Base-by-base conservation (phyloP, 495 filamentous ascomycete species). In the Eremomyces bilateralis region DNA sequence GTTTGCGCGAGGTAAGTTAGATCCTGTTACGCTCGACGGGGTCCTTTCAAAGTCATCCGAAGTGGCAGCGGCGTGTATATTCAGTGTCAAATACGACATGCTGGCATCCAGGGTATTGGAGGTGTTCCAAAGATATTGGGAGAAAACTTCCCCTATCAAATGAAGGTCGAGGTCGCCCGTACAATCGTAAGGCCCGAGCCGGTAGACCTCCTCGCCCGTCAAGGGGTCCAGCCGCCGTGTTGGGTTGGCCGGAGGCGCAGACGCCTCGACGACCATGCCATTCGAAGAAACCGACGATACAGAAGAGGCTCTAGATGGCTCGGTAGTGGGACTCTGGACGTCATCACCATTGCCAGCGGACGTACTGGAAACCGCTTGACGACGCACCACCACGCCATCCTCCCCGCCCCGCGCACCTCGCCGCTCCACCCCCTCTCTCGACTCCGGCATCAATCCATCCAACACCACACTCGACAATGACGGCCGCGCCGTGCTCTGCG, bases 131-230 rank as follows among this genome's bases (percentile, higher is more conserved):
- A 73, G 57, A 40, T 65, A 72, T 20, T 54, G 53, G 2, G 45
- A 36, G 4, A 73, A 42, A 12, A 73, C 50, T 29, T 53, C 51
- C 1, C 56, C 53, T 15, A 75, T 41, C 1, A 53, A 52, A 1
- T 51, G 45, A 3, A 74, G 37, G 30, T 63, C 56, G 3, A 71
- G 53, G 5, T 48, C 48, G 3, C 60, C 42, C 1, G 64, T 63
- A 48, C 72, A 77, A n/a, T 53, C 45, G 44, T 67, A 74, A 0
- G 53, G 51, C n/a, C 71, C 71, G 29, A 68, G 45, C 21, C 61
- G 35, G 32, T 66, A 56, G 11, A 67, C 39, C n/a, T 50, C 49
- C 13, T 51, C 48, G 15, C 52, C 52, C 1, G 11, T 16, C 21
- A 21, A 31, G 15, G 54, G 38, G 13, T 52, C 51, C 33, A 51